Conservation (phyloP, 352 stramenopile genomes). For the Phytophthora megakarya region DNA sequence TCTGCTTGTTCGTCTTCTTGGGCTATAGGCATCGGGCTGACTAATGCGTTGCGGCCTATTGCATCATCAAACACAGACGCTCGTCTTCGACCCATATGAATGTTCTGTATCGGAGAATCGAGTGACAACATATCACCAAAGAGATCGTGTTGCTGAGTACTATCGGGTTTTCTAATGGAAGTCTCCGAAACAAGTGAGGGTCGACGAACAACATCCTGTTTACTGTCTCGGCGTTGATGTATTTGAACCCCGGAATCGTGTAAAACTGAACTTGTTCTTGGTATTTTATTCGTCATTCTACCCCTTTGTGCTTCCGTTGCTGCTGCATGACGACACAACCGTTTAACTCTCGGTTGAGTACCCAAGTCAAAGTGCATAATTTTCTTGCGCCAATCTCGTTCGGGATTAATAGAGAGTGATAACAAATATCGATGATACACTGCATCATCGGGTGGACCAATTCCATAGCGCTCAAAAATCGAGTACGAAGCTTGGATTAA, state of each 20-base stretch:
- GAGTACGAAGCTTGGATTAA: slow-evolving; percentile 61
- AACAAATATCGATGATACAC: slow-evolving; percentile 63
- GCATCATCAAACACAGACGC: neutral
- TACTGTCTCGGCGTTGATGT: slow-evolving; percentile 8
- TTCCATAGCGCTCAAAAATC: slow-evolving; percentile 57
- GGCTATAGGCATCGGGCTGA: neutral
- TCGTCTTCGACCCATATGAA: neutral
- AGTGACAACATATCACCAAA: slow-evolving; percentile 58
- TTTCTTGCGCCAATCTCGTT: slow-evolving; percentile 64
- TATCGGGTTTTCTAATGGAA: neutral
- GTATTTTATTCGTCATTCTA: neutral
- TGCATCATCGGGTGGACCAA: slow-evolving; percentile 49
- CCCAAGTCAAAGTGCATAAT: slow-evolving; percentile 42
- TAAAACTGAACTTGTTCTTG: neutral
- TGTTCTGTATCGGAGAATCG: slow-evolving; percentile 16
- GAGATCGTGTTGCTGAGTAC: slow-evolving; percentile 27
- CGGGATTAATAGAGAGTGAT: slow-evolving; percentile 57
- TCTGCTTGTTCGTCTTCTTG: neutral
- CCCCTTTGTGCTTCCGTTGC: neutral
- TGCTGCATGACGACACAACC: slow-evolving; percentile 18
- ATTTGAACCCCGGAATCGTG: neutral
- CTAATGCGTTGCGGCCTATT: neutral
- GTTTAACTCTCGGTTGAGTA: slow-evolving; percentile 18
- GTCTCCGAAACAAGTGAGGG: slow-evolving; percentile 8
- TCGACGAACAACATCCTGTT: slow-evolving; percentile 8